A percentile compares a stretch with the other conserved stretches of the same genome.
These are phyloP conservation scores for Malassezia japonica DNA, from an alignment of 1,284 basidiomycete genomes.

Conservation along the genomic window DNA sequence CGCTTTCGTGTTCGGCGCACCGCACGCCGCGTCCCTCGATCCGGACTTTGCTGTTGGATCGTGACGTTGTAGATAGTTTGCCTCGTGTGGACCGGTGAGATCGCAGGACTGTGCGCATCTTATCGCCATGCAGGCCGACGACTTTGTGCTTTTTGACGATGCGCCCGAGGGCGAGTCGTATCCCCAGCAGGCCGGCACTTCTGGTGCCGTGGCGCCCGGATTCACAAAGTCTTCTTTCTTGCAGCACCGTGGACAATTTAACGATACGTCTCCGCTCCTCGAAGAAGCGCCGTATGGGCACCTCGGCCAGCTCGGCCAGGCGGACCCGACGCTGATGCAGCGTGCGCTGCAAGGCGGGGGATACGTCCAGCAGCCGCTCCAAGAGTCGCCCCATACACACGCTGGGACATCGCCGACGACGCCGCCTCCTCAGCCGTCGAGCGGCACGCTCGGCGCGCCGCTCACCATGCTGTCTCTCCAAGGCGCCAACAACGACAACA, in stretches of 20 bases:
- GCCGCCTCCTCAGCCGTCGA: conserved; percentile 9
- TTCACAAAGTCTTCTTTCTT: conserved; percentile 8
- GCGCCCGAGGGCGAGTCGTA: background rate
- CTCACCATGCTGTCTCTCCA: conserved; percentile 16
- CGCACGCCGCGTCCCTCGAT: too few species aligned
- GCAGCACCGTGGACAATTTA: conserved; percentile 1
- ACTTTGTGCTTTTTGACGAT: conserved; percentile 18
- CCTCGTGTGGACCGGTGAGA: too few species aligned
- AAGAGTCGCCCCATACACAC: background rate
- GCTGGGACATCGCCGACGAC: background rate
- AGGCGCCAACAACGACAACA: background rate
- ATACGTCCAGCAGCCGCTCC: too few species aligned
- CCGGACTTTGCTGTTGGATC: too few species aligned
- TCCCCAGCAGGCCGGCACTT: background rate
- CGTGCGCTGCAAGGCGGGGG: background rate
- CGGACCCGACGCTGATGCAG: conserved; percentile 1
- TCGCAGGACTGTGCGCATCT: too few species aligned
- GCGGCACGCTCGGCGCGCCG: conserved; percentile 15
- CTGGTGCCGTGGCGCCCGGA: background rate
- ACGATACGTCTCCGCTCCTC: conserved; percentile 9
- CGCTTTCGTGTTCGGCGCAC: too few species aligned
- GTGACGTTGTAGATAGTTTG: too few species aligned
- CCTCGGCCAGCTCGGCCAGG: background rate
- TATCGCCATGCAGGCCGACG: conserved; percentile 11
- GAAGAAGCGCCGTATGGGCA: conserved; percentile 3